Evolutionary conservation across 768 basidiomycete genomes (phyloP), one percentile per base, ranked within the genome.

Genomic region (Coprinellus aureogranulatus): DNA sequence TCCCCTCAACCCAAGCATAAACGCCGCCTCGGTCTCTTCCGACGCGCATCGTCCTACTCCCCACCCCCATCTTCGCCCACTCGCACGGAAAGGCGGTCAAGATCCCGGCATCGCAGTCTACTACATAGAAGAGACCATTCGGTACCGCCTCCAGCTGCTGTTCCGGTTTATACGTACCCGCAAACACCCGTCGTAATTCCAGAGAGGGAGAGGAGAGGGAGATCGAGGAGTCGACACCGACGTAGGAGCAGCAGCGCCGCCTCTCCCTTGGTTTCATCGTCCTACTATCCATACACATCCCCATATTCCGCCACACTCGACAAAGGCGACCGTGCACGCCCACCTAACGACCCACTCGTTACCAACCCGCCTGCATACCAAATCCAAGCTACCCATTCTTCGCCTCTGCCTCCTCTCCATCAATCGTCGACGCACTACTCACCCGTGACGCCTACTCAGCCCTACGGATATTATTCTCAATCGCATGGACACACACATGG

Each of bases 311-410:
- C 27, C 6, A 22, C 41, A 6, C 41, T 44, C 5, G 41, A 44
- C 41, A 44, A 25, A 30, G 40, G 37, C 10, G 34, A 58, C 51
- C 31, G 57, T 18, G 41, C 50, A 16, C 51, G 57, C 16, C 57
- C 52, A 31, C 40, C 57, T 6, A 39, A 46, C 25, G 42, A 58
- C 34, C 51, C 50, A 1, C 28, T 58, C 22, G 57, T 42, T 3
- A 16, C 12, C 5, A 58, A 58, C 25, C 57, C 57, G 3, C 57
- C 57, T 6, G 26, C 25, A 18, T 58, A 58, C 28, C 57, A 58
- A 23, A 28, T 53, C 12, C 57, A 58, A 39, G 57, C 57, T 2
- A 53, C 57, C 34, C 34, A 34, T 14, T 34, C 34, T 6, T 14
- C 34, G 8, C 8, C 14, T 14, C 14, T 34, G 8, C 34, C 34